Evolutionary conservation across 2,329 filamentous ascomycete genomes (phyloP).

Genomic region (Colletotrichum sojae): DNA sequence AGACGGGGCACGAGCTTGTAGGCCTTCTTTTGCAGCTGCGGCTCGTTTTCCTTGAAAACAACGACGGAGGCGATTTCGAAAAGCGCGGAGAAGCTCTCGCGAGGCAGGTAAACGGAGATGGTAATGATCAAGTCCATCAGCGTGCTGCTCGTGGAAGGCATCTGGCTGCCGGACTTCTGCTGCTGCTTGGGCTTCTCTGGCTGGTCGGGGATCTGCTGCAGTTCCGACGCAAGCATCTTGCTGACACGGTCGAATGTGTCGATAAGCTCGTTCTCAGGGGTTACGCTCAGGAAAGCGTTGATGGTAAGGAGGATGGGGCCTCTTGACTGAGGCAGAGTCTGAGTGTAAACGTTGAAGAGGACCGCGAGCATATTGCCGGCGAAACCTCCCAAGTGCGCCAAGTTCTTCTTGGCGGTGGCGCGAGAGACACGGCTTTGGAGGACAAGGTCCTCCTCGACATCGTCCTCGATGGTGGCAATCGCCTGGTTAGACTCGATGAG

Average conservation of each 20-base stretch:
- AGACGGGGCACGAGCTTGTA: conserved; percentile 97
- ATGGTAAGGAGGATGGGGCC: conserved; percentile 94
- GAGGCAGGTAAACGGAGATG: conserved; percentile 92
- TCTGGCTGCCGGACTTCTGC: conserved; percentile 71
- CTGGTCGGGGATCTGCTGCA: conserved; percentile 68
- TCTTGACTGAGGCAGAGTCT: conserved; percentile 92
- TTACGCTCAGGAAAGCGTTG: conserved; percentile 93
- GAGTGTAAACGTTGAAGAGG: conserved; percentile 98
- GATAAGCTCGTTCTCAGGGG: conserved; percentile 81
- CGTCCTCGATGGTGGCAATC: conserved; percentile 77
- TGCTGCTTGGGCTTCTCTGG: conserved; percentile 74
- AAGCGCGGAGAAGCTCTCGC: conserved; percentile 85
- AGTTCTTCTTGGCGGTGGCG: conserved; percentile 81
- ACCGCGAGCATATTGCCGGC: conserved; percentile 93
- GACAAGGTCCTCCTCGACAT: conserved; percentile 79
- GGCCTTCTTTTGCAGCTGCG: conserved; percentile 97
- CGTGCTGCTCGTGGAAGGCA: conserved; percentile 94
- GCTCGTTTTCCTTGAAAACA: conserved; percentile 85
- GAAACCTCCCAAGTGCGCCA: conserved; percentile 84
- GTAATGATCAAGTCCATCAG: conserved; percentile 98
- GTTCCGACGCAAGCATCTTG: conserved; percentile 82
- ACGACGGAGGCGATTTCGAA: conserved; percentile 90
- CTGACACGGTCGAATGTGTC: conserved; percentile 92
- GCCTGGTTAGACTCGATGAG: conserved; percentile 93
- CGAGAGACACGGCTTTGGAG: conserved; percentile 85